Base-by-base conservation (phyloP, 257 asterid genomes). In the Prunella vulgaris region DNA sequence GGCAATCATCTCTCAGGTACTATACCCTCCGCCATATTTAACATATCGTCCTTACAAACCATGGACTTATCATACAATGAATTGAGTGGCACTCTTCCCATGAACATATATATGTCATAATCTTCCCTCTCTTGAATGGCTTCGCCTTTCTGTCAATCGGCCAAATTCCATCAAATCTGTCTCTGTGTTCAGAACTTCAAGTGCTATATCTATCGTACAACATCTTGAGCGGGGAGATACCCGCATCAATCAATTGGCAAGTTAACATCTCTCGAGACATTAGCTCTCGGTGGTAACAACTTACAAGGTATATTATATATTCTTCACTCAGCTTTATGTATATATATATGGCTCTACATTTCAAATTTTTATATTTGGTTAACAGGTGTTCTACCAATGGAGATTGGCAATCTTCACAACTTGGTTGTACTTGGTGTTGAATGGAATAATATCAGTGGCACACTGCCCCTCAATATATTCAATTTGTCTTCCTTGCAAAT, bases 401-500 rank as follows among this genome's bases (percentile, higher is more conserved):
- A 42, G 64, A 66, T 76, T 28, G 64, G 58, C 52, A 33, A 32
- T 12, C 74, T 76, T 24, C 71, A 62, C 0, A 64, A 17, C 72
- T 5, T 75, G 42, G 13, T 68, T 21, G 2, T 0, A 12, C 28
- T 75, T 51, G 18, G 1, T 5, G 5, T 18, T 8, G 59, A 27
- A 21, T 0, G 0, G 1, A 75, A 62, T 52, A 10, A 62, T 21
- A 57, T 76, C 35, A 40, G 32, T 4, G 72, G 64, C 18, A 2
- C 46, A 13, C 7, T 71, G 0, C 62, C 72, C 20, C 12, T 33
- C 5, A 48, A 5, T 14, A 61, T 71, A 22, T 71, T 59, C n/a
- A 76, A 76, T 40, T 17, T 70, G 22, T 64, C 80, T 53, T 69
- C 76, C 5, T 21, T 76, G 13, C 68, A 63, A 21, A n/a, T n/a